Conservation (phyloP, 163 green algal genomes). For the Scenedesmus sp. region DNA sequence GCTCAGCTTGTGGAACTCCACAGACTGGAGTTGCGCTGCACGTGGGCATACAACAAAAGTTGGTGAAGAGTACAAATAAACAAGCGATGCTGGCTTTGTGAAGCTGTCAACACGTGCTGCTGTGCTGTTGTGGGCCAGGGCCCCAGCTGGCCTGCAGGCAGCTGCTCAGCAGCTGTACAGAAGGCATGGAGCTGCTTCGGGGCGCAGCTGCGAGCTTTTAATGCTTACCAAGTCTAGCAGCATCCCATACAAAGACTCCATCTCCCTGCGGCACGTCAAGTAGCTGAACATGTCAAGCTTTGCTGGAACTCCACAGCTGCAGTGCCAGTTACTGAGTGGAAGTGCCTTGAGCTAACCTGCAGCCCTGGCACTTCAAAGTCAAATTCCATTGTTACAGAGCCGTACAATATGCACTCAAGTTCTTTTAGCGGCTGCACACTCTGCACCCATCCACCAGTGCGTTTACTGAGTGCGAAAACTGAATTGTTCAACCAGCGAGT, state of each 20-base stretch:
- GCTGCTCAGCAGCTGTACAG: background rate
- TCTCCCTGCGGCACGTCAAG: background rate
- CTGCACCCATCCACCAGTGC: background rate
- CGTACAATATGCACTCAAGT: background rate
- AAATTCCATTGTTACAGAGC: constrained; percentile 21
- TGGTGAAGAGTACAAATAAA: background rate
- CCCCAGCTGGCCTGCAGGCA: background rate
- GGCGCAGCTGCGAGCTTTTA: background rate
- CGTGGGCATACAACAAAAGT: background rate
- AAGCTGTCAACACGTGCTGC: background rate
- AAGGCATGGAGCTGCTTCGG: background rate
- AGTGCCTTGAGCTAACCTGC: background rate
- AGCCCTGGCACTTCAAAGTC: constrained; percentile 22
- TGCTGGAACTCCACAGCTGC: background rate
- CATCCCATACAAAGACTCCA: constrained; percentile 31
- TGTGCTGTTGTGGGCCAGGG: background rate
- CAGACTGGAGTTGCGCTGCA: constrained; percentile 34
- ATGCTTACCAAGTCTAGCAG: constrained; percentile 5
- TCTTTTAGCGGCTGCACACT: background rate
- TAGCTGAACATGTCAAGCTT: background rate
- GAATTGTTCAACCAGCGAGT: background rate
- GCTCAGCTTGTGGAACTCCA: constrained; percentile 57
- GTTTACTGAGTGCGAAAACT: background rate
- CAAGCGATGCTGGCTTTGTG: too few species aligned
- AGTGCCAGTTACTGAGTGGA: too few species aligned